Evolutionary conservation across 768 basidiomycete genomes (phyloP).

Genomic region (Mrakia blollopis): DNA sequence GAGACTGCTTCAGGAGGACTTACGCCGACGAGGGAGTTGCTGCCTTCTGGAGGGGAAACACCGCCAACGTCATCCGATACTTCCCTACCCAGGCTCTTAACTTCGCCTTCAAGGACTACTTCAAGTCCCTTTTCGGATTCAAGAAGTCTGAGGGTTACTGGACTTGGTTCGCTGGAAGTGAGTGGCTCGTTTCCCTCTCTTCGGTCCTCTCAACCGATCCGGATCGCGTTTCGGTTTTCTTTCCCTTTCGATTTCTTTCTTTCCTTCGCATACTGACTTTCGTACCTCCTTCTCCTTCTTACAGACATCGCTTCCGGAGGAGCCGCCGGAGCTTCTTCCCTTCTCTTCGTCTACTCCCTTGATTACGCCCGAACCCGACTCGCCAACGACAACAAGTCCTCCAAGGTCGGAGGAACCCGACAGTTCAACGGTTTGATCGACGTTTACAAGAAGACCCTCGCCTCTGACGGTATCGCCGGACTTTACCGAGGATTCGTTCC

Average conservation of each 20-base stretch:
- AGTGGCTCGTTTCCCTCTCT: not conserved
- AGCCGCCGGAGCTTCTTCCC: conserved; percentile 96
- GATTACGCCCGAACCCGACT: conserved; percentile 99
- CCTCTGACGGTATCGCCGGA: conserved; percentile 91
- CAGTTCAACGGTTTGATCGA: conserved; percentile 92
- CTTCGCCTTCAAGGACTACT: conserved; percentile 98
- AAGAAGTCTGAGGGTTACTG: conserved; percentile 95
- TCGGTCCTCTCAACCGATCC: not conserved
- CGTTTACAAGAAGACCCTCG: conserved; percentile 38
- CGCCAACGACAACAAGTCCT: conserved; percentile 85
- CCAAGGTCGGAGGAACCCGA: conserved; percentile 66
- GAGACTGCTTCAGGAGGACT: conserved; percentile 85
- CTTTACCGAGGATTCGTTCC: conserved; percentile 99
- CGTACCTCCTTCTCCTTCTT: not conserved
- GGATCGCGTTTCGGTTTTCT: not conserved
- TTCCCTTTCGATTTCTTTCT: not conserved
- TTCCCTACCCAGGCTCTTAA: conserved; percentile 96
- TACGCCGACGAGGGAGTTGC: conserved; percentile 92
- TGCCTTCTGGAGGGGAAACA: conserved; percentile 98
- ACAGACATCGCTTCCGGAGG: conserved; percentile 71
- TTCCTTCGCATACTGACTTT: not conserved
- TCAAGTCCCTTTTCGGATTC: conserved; percentile 98
- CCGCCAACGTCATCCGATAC: conserved; percentile 99
- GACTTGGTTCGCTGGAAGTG: conserved; percentile 90
- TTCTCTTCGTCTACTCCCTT: conserved; percentile 99